These are phyloP conservation scores for Akanthomyces muscarius DNA, from an alignment of 2,329 filamentous ascomycete genomes.

Conservation along the genomic window DNA sequence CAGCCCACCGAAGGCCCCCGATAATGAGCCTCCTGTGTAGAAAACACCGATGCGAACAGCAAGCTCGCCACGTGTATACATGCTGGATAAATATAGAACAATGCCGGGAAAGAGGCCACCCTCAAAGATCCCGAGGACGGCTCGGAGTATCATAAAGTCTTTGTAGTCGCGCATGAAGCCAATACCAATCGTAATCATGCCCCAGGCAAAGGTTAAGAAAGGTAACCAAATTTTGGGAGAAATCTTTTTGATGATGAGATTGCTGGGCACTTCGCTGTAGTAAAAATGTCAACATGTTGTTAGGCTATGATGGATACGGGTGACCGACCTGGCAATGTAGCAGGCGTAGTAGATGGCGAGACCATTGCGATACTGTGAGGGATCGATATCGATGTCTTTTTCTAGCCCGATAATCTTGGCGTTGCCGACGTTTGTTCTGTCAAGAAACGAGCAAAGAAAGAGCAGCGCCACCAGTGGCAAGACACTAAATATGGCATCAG, in stretches of 20 bases:
- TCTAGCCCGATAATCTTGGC: conserved; percentile 63
- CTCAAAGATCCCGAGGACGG: conserved; percentile 59
- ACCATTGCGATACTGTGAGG: conserved; percentile 61
- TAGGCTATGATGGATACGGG: neutral
- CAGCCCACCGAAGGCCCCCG: conserved; percentile 56
- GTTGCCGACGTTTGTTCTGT: conserved; percentile 71
- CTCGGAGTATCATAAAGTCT: conserved; percentile 58
- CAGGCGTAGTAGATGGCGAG: conserved; percentile 63
- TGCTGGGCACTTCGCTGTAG: conserved; percentile 57
- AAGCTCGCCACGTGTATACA: conserved; percentile 58
- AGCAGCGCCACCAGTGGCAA: conserved; percentile 60
- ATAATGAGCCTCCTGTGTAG: conserved; percentile 63
- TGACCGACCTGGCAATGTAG: conserved; percentile 51
- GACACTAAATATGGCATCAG: conserved; percentile 41
- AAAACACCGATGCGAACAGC: conserved; percentile 63
- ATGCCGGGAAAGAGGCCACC: conserved; percentile 65
- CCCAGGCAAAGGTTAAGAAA: conserved; percentile 53
- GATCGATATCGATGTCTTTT: conserved; percentile 51
- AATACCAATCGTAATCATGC: conserved; percentile 53
- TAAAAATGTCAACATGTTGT: conserved; percentile 1
- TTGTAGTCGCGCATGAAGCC: conserved; percentile 51
- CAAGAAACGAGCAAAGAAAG: conserved; percentile 61
- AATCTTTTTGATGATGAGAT: conserved; percentile 58
- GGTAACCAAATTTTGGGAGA: conserved; percentile 60
- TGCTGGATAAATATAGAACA: conserved; percentile 60